Conservation (phyloP, 768 basidiomycete genomes). For the Omphalotus guepiniiformis region DNA sequence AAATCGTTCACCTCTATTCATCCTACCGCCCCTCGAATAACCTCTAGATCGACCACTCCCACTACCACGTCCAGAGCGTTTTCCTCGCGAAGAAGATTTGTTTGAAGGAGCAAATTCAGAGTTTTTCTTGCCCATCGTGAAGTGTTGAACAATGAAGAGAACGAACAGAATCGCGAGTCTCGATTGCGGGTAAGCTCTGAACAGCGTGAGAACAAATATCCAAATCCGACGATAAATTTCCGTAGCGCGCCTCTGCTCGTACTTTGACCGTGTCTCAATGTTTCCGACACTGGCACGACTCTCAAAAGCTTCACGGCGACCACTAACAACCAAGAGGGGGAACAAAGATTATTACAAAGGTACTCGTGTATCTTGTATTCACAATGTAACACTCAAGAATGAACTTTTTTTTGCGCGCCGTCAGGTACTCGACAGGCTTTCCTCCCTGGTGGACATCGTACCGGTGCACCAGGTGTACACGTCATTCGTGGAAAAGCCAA, state of each 20-base stretch:
- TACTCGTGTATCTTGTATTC: slow-evolving; percentile 22
- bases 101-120: slow-evolving; percentile 15
- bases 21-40: slow-evolving; percentile 16
- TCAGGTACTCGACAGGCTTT: slow-evolving; percentile 79
- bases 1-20: slow-evolving; percentile 13
- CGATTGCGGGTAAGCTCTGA: too few species aligned
- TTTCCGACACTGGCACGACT: slow-evolving; percentile 62
- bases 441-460: slow-evolving; percentile 80
- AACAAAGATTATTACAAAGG: slow-evolving; percentile 99
- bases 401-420: not conserved
- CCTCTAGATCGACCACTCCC: slow-evolving; percentile 21
- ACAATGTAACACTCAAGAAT: too few species aligned
- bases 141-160: too few species aligned
- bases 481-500: slow-evolving; percentile 73
- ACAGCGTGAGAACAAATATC: too few species aligned
- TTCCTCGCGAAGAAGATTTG: slow-evolving; percentile 17
- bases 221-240: too few species aligned
- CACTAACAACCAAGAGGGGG: slow-evolving; percentile 80
- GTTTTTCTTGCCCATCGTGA: slow-evolving; percentile 37
- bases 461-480: slow-evolving; percentile 86
- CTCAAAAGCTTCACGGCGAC: slow-evolving; percentile 80
- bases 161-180: too few species aligned
- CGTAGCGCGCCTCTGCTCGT: too few species aligned
- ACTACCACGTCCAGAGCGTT: slow-evolving; percentile 34
- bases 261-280: too few species aligned